Percentiles rank a stretch among this genome's conserved stretches.
Evolutionary conservation across 2,329 filamentous ascomycete species (phyloP).

Genomic region (Alternaria conjuncta): DNA sequence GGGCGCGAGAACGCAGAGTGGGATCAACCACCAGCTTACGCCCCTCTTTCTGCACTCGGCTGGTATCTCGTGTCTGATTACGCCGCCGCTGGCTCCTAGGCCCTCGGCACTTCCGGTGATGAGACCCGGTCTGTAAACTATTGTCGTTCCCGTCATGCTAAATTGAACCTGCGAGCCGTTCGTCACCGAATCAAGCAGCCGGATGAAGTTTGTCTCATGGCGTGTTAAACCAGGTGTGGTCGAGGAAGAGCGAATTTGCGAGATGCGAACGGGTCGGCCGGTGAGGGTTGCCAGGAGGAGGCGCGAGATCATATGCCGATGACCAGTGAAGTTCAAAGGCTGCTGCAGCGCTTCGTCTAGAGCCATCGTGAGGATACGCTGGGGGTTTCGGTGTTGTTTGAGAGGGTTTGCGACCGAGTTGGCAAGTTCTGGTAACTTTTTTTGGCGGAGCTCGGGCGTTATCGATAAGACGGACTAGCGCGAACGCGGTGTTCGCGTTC

Average conservation of each 20-base stretch:
- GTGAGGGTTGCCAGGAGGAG: conserved; percentile 91
- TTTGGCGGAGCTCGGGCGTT: conserved; percentile 15
- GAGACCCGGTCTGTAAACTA: conserved; percentile 89
- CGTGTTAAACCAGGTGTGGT: conserved; percentile 87
- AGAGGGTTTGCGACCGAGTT: background rate
- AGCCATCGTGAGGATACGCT: conserved; percentile 29
- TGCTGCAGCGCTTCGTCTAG: conserved; percentile 50
- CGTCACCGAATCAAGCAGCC: conserved; percentile 90
- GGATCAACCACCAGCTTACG: conserved; percentile 89
- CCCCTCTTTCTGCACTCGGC: conserved; percentile 78
- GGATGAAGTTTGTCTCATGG: conserved; percentile 94
- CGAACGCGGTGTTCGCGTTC: conserved; percentile 9
- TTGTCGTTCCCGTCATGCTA: conserved; percentile 91
- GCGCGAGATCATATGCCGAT: conserved; percentile 81
- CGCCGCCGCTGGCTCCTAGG: conserved; percentile 72
- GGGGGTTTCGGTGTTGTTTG: background rate
- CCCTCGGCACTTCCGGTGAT: conserved; percentile 86
- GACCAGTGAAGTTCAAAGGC: conserved; percentile 78
- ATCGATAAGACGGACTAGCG: conserved; percentile 19
- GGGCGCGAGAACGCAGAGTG: conserved; percentile 86
- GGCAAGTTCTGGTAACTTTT: conserved; percentile 25
- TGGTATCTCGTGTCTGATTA: conserved; percentile 82
- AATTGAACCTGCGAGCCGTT: conserved; percentile 96
- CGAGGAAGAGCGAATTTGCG: conserved; percentile 87
- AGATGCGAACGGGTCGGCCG: conserved; percentile 87